Evolutionary conservation across 2,329 filamentous ascomycete genomes (phyloP), one percentile per base, ranked within the genome.

Genomic region (Emydomyces testavorans): DNA sequence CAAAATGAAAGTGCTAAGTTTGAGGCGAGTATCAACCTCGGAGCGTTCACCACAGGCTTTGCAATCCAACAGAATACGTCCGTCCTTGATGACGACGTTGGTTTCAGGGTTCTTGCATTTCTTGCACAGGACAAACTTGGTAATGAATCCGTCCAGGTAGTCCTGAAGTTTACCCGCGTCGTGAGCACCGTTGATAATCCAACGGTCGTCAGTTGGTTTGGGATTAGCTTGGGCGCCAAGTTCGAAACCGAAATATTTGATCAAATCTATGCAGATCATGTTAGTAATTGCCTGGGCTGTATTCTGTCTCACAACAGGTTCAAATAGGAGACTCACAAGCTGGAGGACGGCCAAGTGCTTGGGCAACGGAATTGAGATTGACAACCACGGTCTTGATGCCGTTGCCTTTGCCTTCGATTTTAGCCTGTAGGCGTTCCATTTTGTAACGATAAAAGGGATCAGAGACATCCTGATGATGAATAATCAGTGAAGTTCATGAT

Each of bases 391-490:
- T 98, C 77, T 98, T 98, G 80, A 98, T 98, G 65, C 92, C 92
- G 74, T 98, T 98, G 59, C 92, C 92, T 73, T 98, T 98, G 72
- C 92, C 92, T 74, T 98, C 92, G 62, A 98, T 93, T 78, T 98
- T 98, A 69, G 92, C 94, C 77, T 94, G 87, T 66, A 98, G 76
- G 61, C 82, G 83, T 75, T 96, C 92, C 92, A 98, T 98, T 81
- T 98, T 98, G 82, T 98, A 98, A 70, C 92, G 92, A 76, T 98
- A 98, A 81, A 95, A 98, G 73, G 84, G 84, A 74, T 98, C 92
- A 76, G 83, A 83, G 75, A 94, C 83, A 84, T 96, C 90, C 65
- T 66, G 55, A 43, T 20, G 7, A 39, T 20, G 34, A 51, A 53
- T 59, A 36, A 44, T 58, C 29, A 56, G 51, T 35, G 48, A 13